Evolutionary conservation across 2,329 filamentous ascomycete species (phyloP).

Genomic region (Didymellaceae sp.): DNA sequence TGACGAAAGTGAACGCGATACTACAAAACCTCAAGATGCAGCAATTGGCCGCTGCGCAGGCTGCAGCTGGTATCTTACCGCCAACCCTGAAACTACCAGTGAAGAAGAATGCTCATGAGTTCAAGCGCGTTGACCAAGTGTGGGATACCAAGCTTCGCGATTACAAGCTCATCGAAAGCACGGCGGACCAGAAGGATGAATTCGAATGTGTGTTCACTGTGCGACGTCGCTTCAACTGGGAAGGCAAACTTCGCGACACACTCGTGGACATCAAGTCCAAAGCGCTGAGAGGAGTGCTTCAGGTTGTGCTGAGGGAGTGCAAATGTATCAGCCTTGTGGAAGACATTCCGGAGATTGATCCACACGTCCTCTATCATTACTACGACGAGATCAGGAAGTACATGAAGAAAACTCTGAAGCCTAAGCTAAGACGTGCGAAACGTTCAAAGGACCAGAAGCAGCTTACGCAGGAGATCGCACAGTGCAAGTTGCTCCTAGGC

Average conservation of each 20-base stretch:
- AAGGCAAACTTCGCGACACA: constrained; percentile 78
- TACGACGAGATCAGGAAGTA: constrained; percentile 75
- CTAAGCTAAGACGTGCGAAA: constrained; percentile 62
- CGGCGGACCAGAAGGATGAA: constrained; percentile 68
- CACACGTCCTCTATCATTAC: constrained; percentile 64
- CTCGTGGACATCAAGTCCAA: constrained; percentile 87
- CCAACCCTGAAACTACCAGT: constrained; percentile 25
- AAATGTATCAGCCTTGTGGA: constrained; percentile 82
- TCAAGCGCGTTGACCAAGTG: constrained; percentile 71
- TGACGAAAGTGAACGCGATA: constrained; percentile 20
- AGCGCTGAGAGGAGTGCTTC: constrained; percentile 72
- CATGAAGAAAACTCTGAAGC: constrained; percentile 68
- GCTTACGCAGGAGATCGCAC: constrained; percentile 63
- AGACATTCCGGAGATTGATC: constrained; percentile 70
- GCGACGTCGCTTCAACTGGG: constrained; percentile 80
- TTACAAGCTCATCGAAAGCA: constrained; percentile 72
- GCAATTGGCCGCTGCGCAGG: constrained; percentile 22
- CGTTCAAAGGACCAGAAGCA: constrained; percentile 67
- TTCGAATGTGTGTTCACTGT: constrained; percentile 84
- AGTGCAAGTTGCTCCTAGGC: constrained; percentile 74
- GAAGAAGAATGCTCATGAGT: constrained; percentile 60
- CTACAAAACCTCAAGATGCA: constrained; percentile 25
- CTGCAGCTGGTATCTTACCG: constrained; percentile 16
- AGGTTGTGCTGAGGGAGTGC: constrained; percentile 75
- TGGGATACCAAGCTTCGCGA: constrained; percentile 58